Evolutionary conservation across 176 grass and related monocot genomes (phyloP), one percentile per base, ranked within the genome.

Genomic region (Cenchrus purpureus): DNA sequence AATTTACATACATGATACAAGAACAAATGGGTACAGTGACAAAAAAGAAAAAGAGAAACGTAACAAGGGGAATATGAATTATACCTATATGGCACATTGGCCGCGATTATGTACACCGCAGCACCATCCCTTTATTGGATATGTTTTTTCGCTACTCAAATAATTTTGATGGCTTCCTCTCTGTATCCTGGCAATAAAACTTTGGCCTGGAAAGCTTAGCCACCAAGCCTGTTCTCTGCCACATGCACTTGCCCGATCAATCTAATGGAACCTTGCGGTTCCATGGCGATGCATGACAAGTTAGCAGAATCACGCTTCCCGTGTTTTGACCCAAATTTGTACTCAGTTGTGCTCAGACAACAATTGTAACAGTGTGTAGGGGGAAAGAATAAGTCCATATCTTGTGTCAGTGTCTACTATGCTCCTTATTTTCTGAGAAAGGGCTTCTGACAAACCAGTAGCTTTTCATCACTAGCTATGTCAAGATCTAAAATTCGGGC

Each of bases 391-490:
- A 77, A 70, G 65, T 76, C 74, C 76, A 84, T 84, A 65, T 84
- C 48, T 69, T 64, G 31, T 87, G 89, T 91, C 89, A 77, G 71
- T 80, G 63, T 65, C 45, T 71, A 60, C 17, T 86, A 43, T 81
- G 54, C 71, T 91, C 81, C 83, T 84, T 87, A 87, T 91, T 96
- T 96, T 89, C 86, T 92, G 73, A 94, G 83, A 57, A 99, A 97
- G 67, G 84, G 84, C 83, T 97, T 99, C 81, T 99, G 97, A 94
- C 97, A 97, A 72, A 99, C 86, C 58, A 99, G 73, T 76, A 99
- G 76, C 59, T 99, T 97, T 82, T 99, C 93, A 73, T 97, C 94
- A 49, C 93, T 99, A 87, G 82, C 94, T 62, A 93, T 92, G 68
- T 96, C 94, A 62, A 96, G 90, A 74, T 96, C 90, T 66, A 94